Percentiles rank a stretch among this genome's conserved stretches.
These are phyloP conservation scores for cucumber (Cucumis sativus) DNA, from an alignment of 306 rosid species.

Conservation along the genomic window DNA sequence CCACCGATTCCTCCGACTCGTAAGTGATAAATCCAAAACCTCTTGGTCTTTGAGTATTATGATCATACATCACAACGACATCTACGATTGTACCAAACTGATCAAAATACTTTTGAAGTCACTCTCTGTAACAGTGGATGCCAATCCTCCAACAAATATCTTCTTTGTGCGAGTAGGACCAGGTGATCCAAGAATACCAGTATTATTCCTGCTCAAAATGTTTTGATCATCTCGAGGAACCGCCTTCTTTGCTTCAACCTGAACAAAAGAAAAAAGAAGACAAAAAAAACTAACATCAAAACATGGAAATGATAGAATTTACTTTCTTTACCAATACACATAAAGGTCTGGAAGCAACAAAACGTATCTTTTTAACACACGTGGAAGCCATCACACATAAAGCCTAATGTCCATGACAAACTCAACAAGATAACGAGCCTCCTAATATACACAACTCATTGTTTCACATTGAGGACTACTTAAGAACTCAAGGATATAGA, in stretches of 20 bases:
- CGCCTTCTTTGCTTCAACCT: constrained; percentile 99
- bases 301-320: not conserved
- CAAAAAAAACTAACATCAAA: not conserved
- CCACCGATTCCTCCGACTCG: constrained; percentile 94
- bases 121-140: constrained; percentile 87
- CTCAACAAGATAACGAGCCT: not conserved
- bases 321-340: not conserved
- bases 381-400: not conserved
- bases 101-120: constrained; percentile 85
- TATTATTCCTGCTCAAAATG: constrained; percentile 49
- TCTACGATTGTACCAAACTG: constrained; percentile 94
- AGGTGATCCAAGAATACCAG: constrained; percentile 83
- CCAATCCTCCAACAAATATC: constrained; percentile 97
- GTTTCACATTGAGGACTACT: not conserved
- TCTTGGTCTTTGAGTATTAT: constrained; percentile 94
- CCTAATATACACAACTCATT: not conserved
- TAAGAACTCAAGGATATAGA: not conserved
- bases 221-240: constrained; percentile 96
- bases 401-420: not conserved
- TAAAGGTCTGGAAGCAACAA: not conserved
- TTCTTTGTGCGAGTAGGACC: constrained; percentile 85
- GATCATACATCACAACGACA: constrained; percentile 98
- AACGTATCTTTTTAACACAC: not conserved
- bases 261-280: not conserved
- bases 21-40: constrained; percentile 94